Conservation (phyloP, 805 yeast species). For the Yarrowia divulgata region DNA sequence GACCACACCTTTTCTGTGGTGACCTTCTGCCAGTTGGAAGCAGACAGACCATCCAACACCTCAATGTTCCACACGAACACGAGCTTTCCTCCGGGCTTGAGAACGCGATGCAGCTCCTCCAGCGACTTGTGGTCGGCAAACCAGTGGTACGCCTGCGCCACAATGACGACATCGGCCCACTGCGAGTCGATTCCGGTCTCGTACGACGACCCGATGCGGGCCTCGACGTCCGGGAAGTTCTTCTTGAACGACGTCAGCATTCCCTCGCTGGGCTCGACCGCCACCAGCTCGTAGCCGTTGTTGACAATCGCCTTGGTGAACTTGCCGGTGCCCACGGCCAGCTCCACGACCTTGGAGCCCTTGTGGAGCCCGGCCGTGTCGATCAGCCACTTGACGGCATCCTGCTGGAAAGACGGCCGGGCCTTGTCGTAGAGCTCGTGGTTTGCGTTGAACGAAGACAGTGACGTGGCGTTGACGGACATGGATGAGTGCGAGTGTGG, state of each 20-base stretch:
- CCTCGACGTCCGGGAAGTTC: slow-evolving; percentile 57
- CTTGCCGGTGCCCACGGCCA: slow-evolving; percentile 72
- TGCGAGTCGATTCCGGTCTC: slow-evolving; percentile 56
- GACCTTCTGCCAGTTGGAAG: slow-evolving; percentile 53
- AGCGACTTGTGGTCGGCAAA: slow-evolving; percentile 60
- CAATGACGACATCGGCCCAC: slow-evolving; percentile 58
- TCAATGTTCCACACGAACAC: slow-evolving; percentile 70
- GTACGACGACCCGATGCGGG: slow-evolving; percentile 56
- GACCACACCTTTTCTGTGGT: slow-evolving; percentile 52
- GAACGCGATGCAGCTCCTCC: slow-evolving; percentile 59
- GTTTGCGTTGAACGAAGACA: slow-evolving; percentile 60
- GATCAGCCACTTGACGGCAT: slow-evolving; percentile 56
- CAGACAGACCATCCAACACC: slow-evolving; percentile 44
- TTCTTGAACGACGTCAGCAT: slow-evolving; percentile 59
- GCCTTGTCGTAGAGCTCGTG: slow-evolving; percentile 60
- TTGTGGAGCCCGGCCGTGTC: slow-evolving; percentile 50
- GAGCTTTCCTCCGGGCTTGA: slow-evolving; percentile 59
- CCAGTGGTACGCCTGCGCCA: slow-evolving; percentile 75
- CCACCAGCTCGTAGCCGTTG: slow-evolving; percentile 55
- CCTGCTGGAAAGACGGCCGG: slow-evolving; percentile 58
- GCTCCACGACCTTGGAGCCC: slow-evolving; percentile 54
- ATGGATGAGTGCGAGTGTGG: slow-evolving; percentile 4
- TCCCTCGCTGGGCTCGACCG: slow-evolving; percentile 65
- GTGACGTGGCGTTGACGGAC: slow-evolving; percentile 53
- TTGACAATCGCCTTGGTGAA: slow-evolving; percentile 58